Evolutionary conservation across 1,284 basidiomycete genomes (phyloP), one percentile per base, ranked within the genome.

Genomic region (Malassezia slooffiae): DNA sequence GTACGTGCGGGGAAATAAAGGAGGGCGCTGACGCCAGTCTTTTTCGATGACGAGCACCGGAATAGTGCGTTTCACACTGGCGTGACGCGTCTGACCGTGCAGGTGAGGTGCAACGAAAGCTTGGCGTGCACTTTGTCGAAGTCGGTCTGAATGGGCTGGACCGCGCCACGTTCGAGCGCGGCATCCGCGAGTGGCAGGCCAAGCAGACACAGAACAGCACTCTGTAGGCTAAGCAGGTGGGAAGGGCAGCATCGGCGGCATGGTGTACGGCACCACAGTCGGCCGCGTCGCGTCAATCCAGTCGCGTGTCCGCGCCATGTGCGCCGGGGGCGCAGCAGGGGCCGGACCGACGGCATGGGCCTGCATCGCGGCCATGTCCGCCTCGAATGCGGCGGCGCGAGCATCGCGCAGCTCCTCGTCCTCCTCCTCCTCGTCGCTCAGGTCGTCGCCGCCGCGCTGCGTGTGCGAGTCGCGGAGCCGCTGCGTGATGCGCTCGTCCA

Each of bases 401-500:
- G n/a, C n/a, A n/a, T n/a, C n/a, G n/a, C n/a, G n/a, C n/a, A n/a
- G 39, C 12, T 31, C 34, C 10, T 21, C 19, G 6, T 30, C 38
- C 11, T 42, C 34, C 21, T 58, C 57, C 9, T 57, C 62, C 28
- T 60, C 62, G 21, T 55, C 63, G 4, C 60, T 64, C 9, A 67
- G 47, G 36, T 62, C 62, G 43, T 67, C 65, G 30, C 57, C 61
- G 38, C 48, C 58, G 3, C 46, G 30, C 39, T 64, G 54, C 12
- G 55, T 54, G 41, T 67, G 65, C 11, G 57, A 42, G 47, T 67
- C 65, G 16, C 60, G 49, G 38, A 67, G 38, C 7, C 50, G 47
- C 37, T 58, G 56, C 23, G 58, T 52, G 21, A 71, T 69, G 22
- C 70, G 54, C 33, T 67, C 61, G 52, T 71, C 70, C 39, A 70